phyloP scores from a whole-genome alignment of 2,329 filamentous ascomycete genomes.

The Annulohypoxylon truncatum region DNA sequence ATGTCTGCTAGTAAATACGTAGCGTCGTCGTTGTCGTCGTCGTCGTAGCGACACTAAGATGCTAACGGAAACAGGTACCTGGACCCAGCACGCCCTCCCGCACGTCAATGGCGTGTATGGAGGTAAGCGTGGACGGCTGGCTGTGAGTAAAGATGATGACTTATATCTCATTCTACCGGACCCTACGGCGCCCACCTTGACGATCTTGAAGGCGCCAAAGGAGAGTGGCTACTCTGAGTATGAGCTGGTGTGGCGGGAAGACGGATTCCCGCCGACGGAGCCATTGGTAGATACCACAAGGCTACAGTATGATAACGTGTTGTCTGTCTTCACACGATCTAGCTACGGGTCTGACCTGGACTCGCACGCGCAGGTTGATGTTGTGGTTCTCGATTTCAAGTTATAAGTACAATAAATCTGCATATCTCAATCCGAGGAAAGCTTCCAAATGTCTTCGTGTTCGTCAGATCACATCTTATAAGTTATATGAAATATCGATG shows the following conservation, averaged over 20 bases:
- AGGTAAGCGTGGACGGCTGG: slow-evolving; percentile 53
- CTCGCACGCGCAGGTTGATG: slow-evolving; percentile 37
- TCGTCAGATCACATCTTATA: neutral
- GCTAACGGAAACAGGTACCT: slow-evolving; percentile 44
- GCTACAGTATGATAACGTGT: slow-evolving; percentile 51
- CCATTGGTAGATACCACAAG: slow-evolving; percentile 55
- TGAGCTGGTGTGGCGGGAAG: slow-evolving; percentile 52
- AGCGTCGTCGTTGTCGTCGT: neutral
- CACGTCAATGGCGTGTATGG: slow-evolving; percentile 48
- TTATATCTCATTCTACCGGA: slow-evolving; percentile 55
- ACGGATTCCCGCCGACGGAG: slow-evolving; percentile 53
- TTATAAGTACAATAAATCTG: slow-evolving; percentile 33
- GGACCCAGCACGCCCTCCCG: slow-evolving; percentile 50
- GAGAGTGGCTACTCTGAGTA: slow-evolving; percentile 49
- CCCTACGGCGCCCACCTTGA: slow-evolving; percentile 45
- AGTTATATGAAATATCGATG: neutral
- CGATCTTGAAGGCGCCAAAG: slow-evolving; percentile 50
- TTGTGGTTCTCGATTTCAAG: slow-evolving; percentile 54
- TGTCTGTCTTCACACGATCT: slow-evolving; percentile 52
- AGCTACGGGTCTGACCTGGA: slow-evolving; percentile 7
- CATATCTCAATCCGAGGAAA: neutral
- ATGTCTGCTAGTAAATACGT: neutral
- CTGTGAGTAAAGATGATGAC: slow-evolving; percentile 50
- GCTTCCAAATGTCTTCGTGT: neutral
- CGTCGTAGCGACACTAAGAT: neutral